These are phyloP conservation scores for Vicia sativa DNA, from an alignment of 306 rosid genomes.

Conservation along the genomic window DNA sequence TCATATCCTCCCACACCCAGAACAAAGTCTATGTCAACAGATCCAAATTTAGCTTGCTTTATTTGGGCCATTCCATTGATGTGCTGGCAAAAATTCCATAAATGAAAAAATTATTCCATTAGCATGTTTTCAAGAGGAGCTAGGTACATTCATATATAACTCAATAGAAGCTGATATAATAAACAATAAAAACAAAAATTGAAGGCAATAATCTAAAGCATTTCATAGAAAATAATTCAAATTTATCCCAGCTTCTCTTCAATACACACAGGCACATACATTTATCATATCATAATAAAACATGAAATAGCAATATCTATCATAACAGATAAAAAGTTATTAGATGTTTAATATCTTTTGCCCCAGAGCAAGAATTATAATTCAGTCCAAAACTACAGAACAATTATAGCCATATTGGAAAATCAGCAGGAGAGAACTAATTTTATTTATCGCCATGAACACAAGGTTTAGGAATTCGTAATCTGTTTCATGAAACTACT, in stretches of 20 bases:
- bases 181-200: conserved; percentile 1
- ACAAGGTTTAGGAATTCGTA: conserved; percentile 19
- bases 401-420: conserved; percentile 14
- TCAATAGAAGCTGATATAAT: conserved; percentile 18
- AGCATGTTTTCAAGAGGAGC: conserved; percentile 22
- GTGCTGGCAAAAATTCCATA: conserved; percentile 57
- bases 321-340: conserved; percentile 16
- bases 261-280: conserved; percentile 2
- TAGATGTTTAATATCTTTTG: not conserved
- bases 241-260: not conserved
- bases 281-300: conserved; percentile 16
- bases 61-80: conserved; percentile 90
- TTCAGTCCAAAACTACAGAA: conserved; percentile 18
- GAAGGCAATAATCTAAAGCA: conserved; percentile 13
- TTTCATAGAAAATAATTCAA: conserved; percentile 19
- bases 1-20: conserved; percentile 96
- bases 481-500: conserved; percentile 11
- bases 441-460: conserved; percentile 1
- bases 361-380: conserved; percentile 21
- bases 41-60: conserved; percentile 79
- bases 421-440: conserved; percentile 16
- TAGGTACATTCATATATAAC: conserved; percentile 30
- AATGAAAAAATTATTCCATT: conserved; percentile 16
- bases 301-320: conserved; percentile 25
- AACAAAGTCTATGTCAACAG: conserved; percentile 87